Evolutionary conservation across 2,329 filamentous ascomycete species (phyloP).

Genomic region (Colletotrichum noveboracense): DNA sequence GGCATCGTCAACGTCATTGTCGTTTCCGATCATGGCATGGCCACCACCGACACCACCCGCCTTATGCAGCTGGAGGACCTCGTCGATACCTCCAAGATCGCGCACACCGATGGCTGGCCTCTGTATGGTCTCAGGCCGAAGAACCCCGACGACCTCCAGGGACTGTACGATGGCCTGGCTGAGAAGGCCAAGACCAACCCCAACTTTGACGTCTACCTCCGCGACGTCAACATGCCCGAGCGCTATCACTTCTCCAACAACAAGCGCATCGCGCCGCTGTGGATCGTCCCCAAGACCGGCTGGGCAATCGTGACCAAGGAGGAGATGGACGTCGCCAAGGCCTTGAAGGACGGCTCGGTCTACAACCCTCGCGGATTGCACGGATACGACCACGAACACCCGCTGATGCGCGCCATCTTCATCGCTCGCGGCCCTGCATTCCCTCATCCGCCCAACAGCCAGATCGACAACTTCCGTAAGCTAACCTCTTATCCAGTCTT

Average conservation of each 20-base stretch:
- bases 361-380: constrained; percentile 89
- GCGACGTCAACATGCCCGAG: constrained; percentile 86
- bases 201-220: constrained; percentile 85
- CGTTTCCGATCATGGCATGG: constrained; percentile 99
- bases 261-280: constrained; percentile 88
- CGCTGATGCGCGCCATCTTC: constrained; percentile 96
- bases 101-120: constrained; percentile 93
- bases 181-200: constrained; percentile 65
- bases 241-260: constrained; percentile 92
- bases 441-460: constrained; percentile 81
- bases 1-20: constrained; percentile 90
- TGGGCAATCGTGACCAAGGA: constrained; percentile 87
- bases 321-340: constrained; percentile 78
- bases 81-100: constrained; percentile 77
- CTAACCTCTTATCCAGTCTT: constrained; percentile 25
- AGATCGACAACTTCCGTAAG: constrained; percentile 83
- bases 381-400: constrained; percentile 94
- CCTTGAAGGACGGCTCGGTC: constrained; percentile 63
- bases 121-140: constrained; percentile 87
- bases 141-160: constrained; percentile 66
- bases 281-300: constrained; percentile 90
- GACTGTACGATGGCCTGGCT: constrained; percentile 67
- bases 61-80: constrained; percentile 91
- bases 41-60: constrained; percentile 81
- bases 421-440: constrained; percentile 92